Base-by-base conservation (phyloP, 495 filamentous ascomycete species). In the Penicillium subrubescens region DNA sequence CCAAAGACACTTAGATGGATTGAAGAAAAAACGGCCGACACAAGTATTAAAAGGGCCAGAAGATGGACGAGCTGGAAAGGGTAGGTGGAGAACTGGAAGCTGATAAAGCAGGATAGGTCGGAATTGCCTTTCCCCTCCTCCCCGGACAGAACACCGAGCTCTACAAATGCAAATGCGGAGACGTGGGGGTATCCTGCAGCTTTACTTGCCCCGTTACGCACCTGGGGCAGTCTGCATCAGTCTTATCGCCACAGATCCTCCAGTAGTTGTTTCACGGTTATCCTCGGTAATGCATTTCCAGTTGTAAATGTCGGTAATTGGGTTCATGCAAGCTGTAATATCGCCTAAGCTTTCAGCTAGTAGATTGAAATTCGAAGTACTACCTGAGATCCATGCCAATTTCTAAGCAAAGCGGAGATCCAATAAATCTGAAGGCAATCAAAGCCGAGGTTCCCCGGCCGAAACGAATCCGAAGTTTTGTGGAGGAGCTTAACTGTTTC, bases 131-230 rank as follows among this genome's bases (percentile, higher is more conserved):
- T 44, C 23, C 53, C 61, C 34, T 59, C 44, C 44, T 48, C 44
- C n/a, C 44, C 62, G 62, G 62, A 64, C 35, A 59, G 23, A 59
- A 59, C 21, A 33, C 62, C 62, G 62, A 64, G 25, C 11, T 52
- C 11, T 51, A 23, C 34, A 44, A 60, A 63, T 52, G 57, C 46
- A 34, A 64, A 60, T 44, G 53, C 46, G 66, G 66, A 65, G 62
- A 23, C 66, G 67, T 59, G 67, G 67, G 63, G 67, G 57, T 15
- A 60, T 52, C 44, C 44, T n/a, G 14, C 34, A 43, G 5, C 59
- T 29, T 31, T 5, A 11, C 25, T 27, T 37, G 15, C 29, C 19
- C 31, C 41, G 31, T 33, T 33, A 8, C 31, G 5, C 31, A 33
- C 31, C 31, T 5, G 0, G 5, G 7, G 5, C 5, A 3, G 5